These are phyloP conservation scores for Aristolochia californica DNA, from an alignment of 164 flowering plant species.

Conservation along the genomic window DNA sequence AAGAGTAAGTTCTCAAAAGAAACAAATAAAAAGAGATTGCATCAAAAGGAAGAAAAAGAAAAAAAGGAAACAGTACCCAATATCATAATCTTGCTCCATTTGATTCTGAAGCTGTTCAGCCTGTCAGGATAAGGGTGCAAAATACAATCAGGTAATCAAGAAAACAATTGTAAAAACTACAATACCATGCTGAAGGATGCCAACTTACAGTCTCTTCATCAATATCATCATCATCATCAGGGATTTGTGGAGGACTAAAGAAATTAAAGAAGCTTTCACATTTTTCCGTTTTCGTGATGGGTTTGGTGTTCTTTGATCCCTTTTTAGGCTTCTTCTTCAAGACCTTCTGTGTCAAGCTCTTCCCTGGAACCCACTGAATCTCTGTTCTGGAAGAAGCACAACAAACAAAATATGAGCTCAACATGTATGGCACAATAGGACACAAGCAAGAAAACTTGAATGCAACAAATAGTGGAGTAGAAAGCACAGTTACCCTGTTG, in stretches of 20 bases:
- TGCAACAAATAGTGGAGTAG: too few species aligned
- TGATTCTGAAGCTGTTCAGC: constrained; percentile 35
- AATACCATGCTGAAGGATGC: not conserved
- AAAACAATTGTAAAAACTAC: not conserved
- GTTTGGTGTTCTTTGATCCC: constrained; percentile 79
- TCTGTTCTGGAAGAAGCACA: constrained; percentile 48
- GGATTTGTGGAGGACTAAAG: constrained; percentile 82
- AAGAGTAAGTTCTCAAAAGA: not conserved
- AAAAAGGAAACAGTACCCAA: constrained; percentile 25
- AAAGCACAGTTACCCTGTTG: constrained; percentile 57
- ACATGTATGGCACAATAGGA: not conserved
- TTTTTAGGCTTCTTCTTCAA: constrained; percentile 82
- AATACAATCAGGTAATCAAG: not conserved
- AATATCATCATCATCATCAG: constrained; percentile 77
- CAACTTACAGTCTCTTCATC: constrained; percentile 79
- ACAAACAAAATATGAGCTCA: not conserved
- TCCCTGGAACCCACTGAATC: constrained; percentile 88
- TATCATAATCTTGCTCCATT: constrained; percentile 40
- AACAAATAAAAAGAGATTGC: not conserved
- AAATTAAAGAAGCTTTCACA: constrained; percentile 95
- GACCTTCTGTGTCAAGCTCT: constrained; percentile 78
- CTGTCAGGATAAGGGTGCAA: constrained; percentile 8
- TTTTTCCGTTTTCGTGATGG: constrained; percentile 72
- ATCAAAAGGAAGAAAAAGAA: too few species aligned
- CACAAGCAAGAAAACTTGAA: not conserved